phyloP scores from a whole-genome alignment of 306 rosid species.

The Acacia crassicarpa region DNA sequence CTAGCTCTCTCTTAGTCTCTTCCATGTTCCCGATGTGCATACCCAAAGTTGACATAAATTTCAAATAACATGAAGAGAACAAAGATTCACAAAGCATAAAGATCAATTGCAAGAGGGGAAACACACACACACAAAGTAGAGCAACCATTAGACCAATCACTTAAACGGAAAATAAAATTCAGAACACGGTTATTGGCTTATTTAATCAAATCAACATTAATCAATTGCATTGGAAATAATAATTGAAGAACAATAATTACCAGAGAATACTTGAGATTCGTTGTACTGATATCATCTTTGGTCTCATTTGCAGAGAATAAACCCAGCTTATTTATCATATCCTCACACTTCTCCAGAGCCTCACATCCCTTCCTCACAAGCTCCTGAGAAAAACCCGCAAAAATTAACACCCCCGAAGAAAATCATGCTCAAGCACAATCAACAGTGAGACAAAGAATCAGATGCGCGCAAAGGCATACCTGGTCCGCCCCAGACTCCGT shows the following conservation, averaged over 20 bases:
- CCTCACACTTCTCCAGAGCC: slow-evolving; percentile 68
- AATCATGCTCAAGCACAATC: not conserved
- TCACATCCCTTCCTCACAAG: slow-evolving; percentile 67
- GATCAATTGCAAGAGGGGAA: not conserved
- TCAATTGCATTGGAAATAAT: not conserved
- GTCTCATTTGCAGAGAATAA: slow-evolving; percentile 87
- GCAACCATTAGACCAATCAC: not conserved
- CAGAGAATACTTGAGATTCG: slow-evolving; percentile 80
- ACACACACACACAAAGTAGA: not conserved
- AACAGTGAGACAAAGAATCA: not conserved
- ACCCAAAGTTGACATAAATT: not conserved
- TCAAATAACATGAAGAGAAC: not conserved
- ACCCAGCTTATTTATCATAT: slow-evolving; percentile 77
- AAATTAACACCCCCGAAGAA: slow-evolving; percentile 3
- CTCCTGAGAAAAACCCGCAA: slow-evolving; percentile 46
- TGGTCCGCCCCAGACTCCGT: slow-evolving; percentile 72
- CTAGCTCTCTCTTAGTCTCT: not conserved
- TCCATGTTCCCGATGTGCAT: not conserved
- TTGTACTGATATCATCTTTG: slow-evolving; percentile 87
- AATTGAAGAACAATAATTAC: slow-evolving; percentile 37
- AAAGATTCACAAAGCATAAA: not conserved
- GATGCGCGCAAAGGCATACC: slow-evolving; percentile 34
- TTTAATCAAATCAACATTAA: not conserved
- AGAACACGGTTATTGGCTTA: not conserved
- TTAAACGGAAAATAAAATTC: not conserved